Evolutionary conservation across 1,284 basidiomycete genomes (phyloP).

Genomic region (Apiotrichum sp.): DNA sequence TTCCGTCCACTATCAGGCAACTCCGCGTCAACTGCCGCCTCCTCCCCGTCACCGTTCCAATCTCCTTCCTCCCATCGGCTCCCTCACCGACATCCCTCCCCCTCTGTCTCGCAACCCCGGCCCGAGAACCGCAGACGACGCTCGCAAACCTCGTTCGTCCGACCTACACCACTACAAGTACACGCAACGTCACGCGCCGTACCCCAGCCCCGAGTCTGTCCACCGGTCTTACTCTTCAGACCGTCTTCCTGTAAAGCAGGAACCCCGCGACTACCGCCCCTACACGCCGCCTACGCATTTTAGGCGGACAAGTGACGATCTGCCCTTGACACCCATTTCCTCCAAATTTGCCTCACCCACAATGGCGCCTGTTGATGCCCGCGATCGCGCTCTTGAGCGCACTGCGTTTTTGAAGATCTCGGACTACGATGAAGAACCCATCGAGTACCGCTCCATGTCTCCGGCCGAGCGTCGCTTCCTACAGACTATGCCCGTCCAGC

Average conservation of each 20-base stretch:
- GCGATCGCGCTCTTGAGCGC: conserved; percentile 11
- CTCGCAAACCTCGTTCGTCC: background rate
- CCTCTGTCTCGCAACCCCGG: background rate
- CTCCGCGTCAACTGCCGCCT: background rate
- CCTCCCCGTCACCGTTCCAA: background rate
- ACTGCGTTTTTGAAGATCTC: conserved; percentile 11
- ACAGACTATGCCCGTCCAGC: conserved; percentile 13
- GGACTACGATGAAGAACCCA: conserved; percentile 1
- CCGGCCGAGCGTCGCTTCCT: conserved; percentile 17
- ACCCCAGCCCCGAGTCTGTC: background rate
- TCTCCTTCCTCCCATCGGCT: conserved; percentile 4
- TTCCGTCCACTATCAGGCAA: background rate
- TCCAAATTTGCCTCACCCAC: conserved; percentile 7
- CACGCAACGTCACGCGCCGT: background rate
- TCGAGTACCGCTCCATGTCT: conserved; percentile 7
- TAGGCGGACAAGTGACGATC: conserved; percentile 6
- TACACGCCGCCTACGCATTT: background rate
- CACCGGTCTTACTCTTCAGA: background rate
- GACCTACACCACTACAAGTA: background rate
- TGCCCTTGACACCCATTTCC: conserved; percentile 10
- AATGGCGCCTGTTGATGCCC: conserved; percentile 10
- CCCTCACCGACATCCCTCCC: background rate
- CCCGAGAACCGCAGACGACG: background rate
- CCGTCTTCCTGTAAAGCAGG: conserved; percentile 1
- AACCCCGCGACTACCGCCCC: conserved; percentile 4